These are phyloP conservation scores for Zygoascus flipseniorum DNA, from an alignment of 805 yeast species.

Conservation along the genomic window DNA sequence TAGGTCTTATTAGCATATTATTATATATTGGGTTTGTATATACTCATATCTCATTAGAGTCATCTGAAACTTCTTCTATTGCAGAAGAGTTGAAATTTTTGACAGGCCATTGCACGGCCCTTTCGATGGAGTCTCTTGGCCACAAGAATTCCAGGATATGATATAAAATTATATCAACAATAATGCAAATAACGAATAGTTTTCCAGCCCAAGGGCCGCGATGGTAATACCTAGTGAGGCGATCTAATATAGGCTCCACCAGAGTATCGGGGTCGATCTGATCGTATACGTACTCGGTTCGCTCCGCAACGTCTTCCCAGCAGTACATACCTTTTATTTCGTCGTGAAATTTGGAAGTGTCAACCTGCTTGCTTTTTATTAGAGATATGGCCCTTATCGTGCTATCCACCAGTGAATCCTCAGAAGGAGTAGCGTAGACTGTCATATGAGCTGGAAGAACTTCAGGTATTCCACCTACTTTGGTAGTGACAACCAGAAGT, in stretches of 20 bases:
- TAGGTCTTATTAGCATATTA: background rate
- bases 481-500: constrained; percentile 82
- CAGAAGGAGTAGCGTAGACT: constrained; percentile 81
- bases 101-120: constrained; percentile 66
- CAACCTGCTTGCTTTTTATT: constrained; percentile 49
- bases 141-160: constrained; percentile 57
- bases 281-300: constrained; percentile 79
- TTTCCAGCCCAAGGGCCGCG: constrained; percentile 76
- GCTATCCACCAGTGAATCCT: constrained; percentile 66
- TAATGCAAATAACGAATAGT: constrained; percentile 67
- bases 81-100: constrained; percentile 1
- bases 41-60: background rate
- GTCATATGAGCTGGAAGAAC: constrained; percentile 92
- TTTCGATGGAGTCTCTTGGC: constrained; percentile 65
- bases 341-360: constrained; percentile 69
- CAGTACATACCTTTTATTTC: constrained; percentile 77
- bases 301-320: constrained; percentile 79
- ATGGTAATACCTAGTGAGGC: constrained; percentile 56
- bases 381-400: constrained; percentile 60
- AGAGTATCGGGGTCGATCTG: constrained; percentile 32
- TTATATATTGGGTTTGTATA: background rate
- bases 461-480: constrained; percentile 97
- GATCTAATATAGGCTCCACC: constrained; percentile 47
- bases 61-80: background rate
- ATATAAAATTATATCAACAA: constrained; percentile 66